Percentiles rank a stretch among this genome's conserved stretches.
These are phyloP conservation scores for Mucor mucedo DNA, from an alignment of 371 early-diverging fungal genomes.

Conservation along the genomic window DNA sequence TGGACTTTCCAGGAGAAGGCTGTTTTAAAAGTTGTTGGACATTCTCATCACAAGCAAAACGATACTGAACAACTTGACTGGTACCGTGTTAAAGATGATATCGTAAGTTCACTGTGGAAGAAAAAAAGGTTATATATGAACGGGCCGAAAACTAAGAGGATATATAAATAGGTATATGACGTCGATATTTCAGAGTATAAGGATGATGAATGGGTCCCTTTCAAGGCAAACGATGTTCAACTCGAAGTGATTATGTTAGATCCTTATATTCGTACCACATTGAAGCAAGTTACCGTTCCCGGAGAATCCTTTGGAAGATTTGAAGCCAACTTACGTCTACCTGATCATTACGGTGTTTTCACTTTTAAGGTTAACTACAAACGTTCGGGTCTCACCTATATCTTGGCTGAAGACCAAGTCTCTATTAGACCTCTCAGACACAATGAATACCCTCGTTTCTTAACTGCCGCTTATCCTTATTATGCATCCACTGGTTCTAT, in stretches of 20 bases:
- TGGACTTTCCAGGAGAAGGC: slow-evolving; percentile 95
- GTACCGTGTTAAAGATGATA: slow-evolving; percentile 91
- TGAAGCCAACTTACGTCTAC: slow-evolving; percentile 70
- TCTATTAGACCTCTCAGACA: slow-evolving; percentile 91
- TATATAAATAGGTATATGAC: slow-evolving; percentile 67
- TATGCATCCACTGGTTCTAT: slow-evolving; percentile 87
- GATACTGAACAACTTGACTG: slow-evolving; percentile 68
- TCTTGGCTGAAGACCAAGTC: slow-evolving; percentile 78
- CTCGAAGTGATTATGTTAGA: slow-evolving; percentile 96
- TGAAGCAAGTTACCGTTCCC: slow-evolving; percentile 53
- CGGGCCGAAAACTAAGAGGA: not conserved
- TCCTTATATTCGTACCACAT: slow-evolving; percentile 88
- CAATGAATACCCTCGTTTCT: slow-evolving; percentile 93
- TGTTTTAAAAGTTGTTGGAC: slow-evolving; percentile 72
- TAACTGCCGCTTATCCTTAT: slow-evolving; percentile 91
- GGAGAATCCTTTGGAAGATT: slow-evolving; percentile 48
- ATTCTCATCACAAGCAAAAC: slow-evolving; percentile 73
- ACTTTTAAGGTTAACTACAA: slow-evolving; percentile 93
- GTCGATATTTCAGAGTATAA: slow-evolving; percentile 80
- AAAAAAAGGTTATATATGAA: not conserved
- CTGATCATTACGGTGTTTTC: slow-evolving; percentile 96
- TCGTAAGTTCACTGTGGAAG: slow-evolving; percentile 57
- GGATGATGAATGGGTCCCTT: slow-evolving; percentile 85
- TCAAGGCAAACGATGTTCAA: slow-evolving; percentile 77
- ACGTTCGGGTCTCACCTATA: slow-evolving; percentile 76